These are phyloP conservation scores for Boletus reticulatus DNA, from an alignment of 768 basidiomycete genomes.

Conservation along the genomic window DNA sequence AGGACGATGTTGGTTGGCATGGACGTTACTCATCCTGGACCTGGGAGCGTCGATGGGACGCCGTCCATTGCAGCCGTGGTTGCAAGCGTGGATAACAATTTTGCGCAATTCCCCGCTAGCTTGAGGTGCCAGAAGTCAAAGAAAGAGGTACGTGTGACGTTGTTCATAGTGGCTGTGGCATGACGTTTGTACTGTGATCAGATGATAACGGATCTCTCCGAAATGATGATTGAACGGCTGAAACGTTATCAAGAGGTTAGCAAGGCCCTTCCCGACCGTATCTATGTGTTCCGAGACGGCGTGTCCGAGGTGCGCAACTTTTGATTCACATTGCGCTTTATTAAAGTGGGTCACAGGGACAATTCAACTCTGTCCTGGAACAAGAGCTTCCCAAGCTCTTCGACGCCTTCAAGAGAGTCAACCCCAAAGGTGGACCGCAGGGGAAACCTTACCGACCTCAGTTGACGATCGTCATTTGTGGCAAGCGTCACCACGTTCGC, in stretches of 20 bases:
- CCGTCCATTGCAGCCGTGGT: constrained; percentile 86
- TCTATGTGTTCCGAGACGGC: constrained; percentile 78
- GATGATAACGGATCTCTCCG: constrained; percentile 67
- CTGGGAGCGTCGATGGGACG: constrained; percentile 62
- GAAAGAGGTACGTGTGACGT: constrained; percentile 21
- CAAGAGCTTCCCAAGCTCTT: constrained; percentile 63
- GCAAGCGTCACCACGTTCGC: constrained; percentile 62
- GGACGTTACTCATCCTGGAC: constrained; percentile 80
- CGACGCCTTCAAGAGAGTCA: constrained; percentile 51
- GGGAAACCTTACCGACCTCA: constrained; percentile 53
- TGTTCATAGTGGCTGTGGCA: not conserved
- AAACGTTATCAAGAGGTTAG: constrained; percentile 54
- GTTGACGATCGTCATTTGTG: constrained; percentile 76
- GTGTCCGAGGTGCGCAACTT: constrained; percentile 65
- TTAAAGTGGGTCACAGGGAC: constrained; percentile 48
- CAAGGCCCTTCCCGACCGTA: constrained; percentile 57
- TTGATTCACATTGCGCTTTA: not conserved
- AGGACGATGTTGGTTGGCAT: constrained; percentile 85
- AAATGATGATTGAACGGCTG: constrained; percentile 74
- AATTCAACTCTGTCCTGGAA: constrained; percentile 60
- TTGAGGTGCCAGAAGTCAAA: constrained; percentile 55
- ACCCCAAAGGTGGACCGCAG: constrained; percentile 40
- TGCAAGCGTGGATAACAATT: constrained; percentile 65
- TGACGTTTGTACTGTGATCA: constrained; percentile 25
- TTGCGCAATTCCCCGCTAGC: constrained; percentile 78